Percentiles rank a stretch among this genome's conserved stretches.
phyloP scores from a whole-genome alignment of 768 basidiomycete genomes.

The Dictyophora rubrovolvata region DNA sequence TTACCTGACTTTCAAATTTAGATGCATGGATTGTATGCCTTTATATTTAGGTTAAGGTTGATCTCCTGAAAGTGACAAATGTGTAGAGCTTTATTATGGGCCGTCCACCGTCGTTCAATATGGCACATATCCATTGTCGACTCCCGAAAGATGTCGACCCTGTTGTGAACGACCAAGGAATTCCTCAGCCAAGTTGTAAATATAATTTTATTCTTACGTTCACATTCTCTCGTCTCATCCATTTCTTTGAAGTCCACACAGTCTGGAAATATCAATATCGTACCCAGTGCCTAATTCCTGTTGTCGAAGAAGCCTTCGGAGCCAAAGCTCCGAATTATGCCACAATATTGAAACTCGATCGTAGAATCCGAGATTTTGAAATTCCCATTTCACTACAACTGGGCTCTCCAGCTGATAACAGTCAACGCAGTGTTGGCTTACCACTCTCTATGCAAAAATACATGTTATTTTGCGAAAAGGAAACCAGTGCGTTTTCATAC shows the following conservation, averaged over 20 bases:
- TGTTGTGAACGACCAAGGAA: conserved; percentile 33
- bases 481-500: conserved; percentile 44
- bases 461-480: conserved; percentile 38
- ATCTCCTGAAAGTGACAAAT: conserved; percentile 18
- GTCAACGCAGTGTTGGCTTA: conserved; percentile 14
- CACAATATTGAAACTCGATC: conserved; percentile 55
- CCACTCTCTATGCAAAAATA: conserved; percentile 61
- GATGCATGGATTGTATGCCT: conserved; percentile 8
- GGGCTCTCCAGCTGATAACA: conserved; percentile 8
- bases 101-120: conserved; percentile 57
- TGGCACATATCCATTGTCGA: conserved; percentile 58
- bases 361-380: conserved; percentile 58
- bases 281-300: conserved; percentile 52
- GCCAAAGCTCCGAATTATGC: conserved; percentile 60
- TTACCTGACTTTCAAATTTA: neutral
- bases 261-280: conserved; percentile 62
- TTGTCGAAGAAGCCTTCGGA: conserved; percentile 62
- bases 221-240: neutral
- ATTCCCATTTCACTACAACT: conserved; percentile 53
- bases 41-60: neutral
- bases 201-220: conserved; percentile 9
- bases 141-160: conserved; percentile 44
- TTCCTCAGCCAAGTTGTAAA: conserved; percentile 37
- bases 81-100: conserved; percentile 62
- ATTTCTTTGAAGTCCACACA: conserved; percentile 35